Base-by-base conservation (phyloP, 1,139 yeast genomes). In the Entelexis sorbosivorans region DNA sequence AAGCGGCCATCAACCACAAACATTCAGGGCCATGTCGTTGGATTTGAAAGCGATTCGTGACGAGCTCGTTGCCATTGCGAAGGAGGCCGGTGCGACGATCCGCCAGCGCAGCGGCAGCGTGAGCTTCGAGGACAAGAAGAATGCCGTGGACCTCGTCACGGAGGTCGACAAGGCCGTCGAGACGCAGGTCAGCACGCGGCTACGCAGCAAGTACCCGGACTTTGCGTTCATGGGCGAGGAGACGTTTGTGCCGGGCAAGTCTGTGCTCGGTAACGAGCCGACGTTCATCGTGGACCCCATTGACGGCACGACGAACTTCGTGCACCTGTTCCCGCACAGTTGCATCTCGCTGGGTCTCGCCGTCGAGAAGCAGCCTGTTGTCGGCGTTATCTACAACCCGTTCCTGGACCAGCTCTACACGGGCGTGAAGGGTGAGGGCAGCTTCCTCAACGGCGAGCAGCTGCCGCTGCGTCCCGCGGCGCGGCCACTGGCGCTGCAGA, bases 281-380 rank as follows among this genome's bases (percentile, higher is more conserved):
- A 78, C 82, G 0, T 78, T 78, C 60, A 73, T 78, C 48, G 79
- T 78, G 22, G 82, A 78, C 60, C 81, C 81, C 40, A 75, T 77
- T 59, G 81, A 77, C 58, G 82, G 82, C 10, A 78, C 82, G 1
- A 77, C 81, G 14, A 75, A 78, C 62, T 78, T 78, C 63, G 74
- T 77, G 46, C 82, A 78, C 60, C 72, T 70, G 55, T 78, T 76
- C 64, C 82, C 82, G 14, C 74, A 72, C 58, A 73, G 78, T 40
- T 78, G 82, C 63, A 77, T 77, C 33, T 78, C 82, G 1, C 61
- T 78, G 20, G 82, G 82, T 0, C 72, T 78, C 54, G 70, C 81
- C 1, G 59, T 75, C n/a, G 62, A 69, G 56, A 69, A 69, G 55
- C 65, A 62, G 50, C 78, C 82, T 3, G 75, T 69, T 2, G 80